Evolutionary conservation across 371 early-diverging fungal species (phyloP).

Genomic region (Saksenaea vasiformis): DNA sequence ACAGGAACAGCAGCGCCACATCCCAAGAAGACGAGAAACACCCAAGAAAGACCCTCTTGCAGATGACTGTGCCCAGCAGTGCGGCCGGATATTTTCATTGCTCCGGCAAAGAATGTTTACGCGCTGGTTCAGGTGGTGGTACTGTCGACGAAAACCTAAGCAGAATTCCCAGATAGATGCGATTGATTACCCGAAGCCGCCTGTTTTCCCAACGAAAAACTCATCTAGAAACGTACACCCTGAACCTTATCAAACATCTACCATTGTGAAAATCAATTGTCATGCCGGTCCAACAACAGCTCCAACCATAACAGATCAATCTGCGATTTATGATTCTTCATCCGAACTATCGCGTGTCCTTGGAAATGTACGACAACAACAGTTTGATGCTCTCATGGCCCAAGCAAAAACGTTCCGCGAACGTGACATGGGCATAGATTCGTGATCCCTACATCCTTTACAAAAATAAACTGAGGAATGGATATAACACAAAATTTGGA

Average conservation of each 20-base stretch:
- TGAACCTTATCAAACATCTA: neutral
- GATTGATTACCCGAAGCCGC: neutral
- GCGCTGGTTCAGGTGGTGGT: neutral
- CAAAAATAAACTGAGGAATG: no score
- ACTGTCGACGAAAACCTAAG: neutral
- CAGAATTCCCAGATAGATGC: neutral
- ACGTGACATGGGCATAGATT: neutral
- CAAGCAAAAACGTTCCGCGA: neutral
- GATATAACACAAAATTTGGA: no score
- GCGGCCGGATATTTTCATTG: neutral
- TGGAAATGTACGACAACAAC: neutral
- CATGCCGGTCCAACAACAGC: neutral
- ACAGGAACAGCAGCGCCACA: neutral
- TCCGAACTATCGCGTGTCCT: slow-evolving; percentile 1
- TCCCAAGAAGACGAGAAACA: neutral
- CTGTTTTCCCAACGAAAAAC: neutral
- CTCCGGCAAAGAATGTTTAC: neutral
- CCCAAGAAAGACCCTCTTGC: neutral
- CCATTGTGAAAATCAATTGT: neutral
- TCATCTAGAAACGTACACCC: neutral
- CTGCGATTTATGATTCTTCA: neutral
- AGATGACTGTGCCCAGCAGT: neutral
- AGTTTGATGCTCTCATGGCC: neutral
- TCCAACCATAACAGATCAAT: no score
- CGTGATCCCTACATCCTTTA: neutral